Evolutionary conservation across 768 basidiomycete species (phyloP).

Genomic region (Serendipita vermifera): DNA sequence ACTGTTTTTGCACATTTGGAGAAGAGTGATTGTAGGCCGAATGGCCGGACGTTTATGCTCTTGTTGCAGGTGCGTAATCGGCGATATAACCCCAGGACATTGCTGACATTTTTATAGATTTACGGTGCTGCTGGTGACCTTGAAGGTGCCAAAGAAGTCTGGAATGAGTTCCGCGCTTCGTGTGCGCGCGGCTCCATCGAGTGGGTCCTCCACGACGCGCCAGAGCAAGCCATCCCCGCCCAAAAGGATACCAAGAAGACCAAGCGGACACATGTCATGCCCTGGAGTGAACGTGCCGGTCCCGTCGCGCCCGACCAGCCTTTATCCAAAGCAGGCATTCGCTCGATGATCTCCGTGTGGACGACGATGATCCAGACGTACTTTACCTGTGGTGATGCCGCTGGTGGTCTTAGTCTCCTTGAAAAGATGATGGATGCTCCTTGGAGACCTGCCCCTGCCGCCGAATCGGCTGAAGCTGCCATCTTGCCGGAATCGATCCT

Average conservation of each 20-base stretch:
- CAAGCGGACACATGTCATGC: not conserved
- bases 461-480: not conserved
- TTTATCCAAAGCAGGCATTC: conserved; percentile 10
- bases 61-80: conserved; percentile 15
- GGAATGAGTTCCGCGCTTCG: conserved; percentile 42
- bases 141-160: conserved; percentile 42
- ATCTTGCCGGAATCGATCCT: conserved; percentile 23
- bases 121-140: conserved; percentile 43
- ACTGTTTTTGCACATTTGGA: conserved; percentile 54
- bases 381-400: conserved; percentile 49
- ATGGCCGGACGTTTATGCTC: not conserved
- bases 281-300: not conserved
- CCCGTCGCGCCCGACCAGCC: conserved; percentile 13
- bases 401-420: conserved; percentile 50
- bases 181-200: conserved; percentile 27
- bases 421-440: conserved; percentile 49
- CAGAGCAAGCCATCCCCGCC: not conserved
- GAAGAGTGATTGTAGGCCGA: conserved; percentile 15
- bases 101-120: conserved; percentile 33
- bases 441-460: not conserved
- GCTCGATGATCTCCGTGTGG: conserved; percentile 41
- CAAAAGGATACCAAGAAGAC: not conserved
- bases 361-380: conserved; percentile 67
- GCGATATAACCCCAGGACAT: conserved; percentile 22
- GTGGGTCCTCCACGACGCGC: conserved; percentile 16